A percentile compares a stretch with the other conserved stretches of the same genome.
Conservation (phyloP, 345 rosid genomes). For the Lenwebbia sp. region DNA sequence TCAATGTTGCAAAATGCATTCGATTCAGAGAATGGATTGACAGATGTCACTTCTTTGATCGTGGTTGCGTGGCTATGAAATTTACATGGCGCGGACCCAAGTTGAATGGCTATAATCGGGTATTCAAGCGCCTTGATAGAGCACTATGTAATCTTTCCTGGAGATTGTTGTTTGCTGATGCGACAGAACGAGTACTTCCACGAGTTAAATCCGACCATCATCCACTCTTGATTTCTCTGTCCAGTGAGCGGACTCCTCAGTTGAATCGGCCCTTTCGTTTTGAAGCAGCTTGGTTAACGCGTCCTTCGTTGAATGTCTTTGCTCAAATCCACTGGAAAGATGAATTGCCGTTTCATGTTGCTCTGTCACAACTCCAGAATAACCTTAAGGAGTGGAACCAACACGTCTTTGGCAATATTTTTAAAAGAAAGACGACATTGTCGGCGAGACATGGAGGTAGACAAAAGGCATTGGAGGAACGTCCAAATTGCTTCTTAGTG, state of each 20-base stretch:
- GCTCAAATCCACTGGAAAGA: no score
- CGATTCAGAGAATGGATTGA: not conserved
- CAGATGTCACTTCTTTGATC: not conserved
- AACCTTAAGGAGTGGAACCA: no score
- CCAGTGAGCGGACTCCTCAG: no score
- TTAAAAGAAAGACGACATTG: not conserved
- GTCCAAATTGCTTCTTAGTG: no score
- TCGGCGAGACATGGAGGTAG: not conserved
- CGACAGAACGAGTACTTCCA: not conserved
- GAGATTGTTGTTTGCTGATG: not conserved
- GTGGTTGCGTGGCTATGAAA: not conserved
- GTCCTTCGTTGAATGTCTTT: no score
- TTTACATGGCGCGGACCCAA: not conserved
- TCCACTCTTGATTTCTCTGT: not conserved
- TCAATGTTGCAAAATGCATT: not conserved
- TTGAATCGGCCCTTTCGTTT: not conserved
- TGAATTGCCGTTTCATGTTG: no score
- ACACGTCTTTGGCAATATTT: no score
- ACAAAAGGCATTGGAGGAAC: no score
- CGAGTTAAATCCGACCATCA: not conserved
- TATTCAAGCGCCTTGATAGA: not conserved
- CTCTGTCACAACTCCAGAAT: no score
- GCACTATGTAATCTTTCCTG: not conserved
- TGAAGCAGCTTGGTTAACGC: no score
- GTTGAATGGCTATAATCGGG: not conserved